Conservation (phyloP, 2,329 filamentous ascomycete species). For the Fusarium hostae region DNA sequence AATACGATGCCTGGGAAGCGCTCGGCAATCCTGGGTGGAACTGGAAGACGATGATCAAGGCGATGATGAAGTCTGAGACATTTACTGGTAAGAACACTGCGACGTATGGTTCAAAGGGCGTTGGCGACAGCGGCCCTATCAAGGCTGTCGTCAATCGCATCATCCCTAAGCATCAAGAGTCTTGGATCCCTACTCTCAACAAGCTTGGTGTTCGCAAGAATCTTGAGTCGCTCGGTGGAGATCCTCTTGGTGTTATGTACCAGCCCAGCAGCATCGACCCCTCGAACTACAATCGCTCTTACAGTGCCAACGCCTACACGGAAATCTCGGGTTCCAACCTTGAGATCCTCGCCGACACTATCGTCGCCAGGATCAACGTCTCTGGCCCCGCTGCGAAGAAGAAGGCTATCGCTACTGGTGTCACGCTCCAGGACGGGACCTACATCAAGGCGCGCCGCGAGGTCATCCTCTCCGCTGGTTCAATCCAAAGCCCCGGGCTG, state of each 20-base stretch:
- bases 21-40: conserved; percentile 53
- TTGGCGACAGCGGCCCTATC: conserved; percentile 29
- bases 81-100: conserved; percentile 39
- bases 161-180: conserved; percentile 55
- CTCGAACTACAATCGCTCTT: conserved; percentile 58
- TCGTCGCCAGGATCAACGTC: conserved; percentile 34
- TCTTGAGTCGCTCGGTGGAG: conserved; percentile 58
- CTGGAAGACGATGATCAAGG: conserved; percentile 44
- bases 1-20: conserved; percentile 51
- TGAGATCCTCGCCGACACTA: conserved; percentile 33
- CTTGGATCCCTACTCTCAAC: conserved; percentile 57
- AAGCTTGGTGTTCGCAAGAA: conserved; percentile 51
- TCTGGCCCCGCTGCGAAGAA: conserved; percentile 31
- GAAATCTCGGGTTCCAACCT: conserved; percentile 55
- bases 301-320: conserved; percentile 58
- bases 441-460: conserved; percentile 30
- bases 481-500: conserved; percentile 66
- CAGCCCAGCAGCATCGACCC: conserved; percentile 60
- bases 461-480: conserved; percentile 53
- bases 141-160: conserved; percentile 53
- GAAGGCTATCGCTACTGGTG: conserved; percentile 31
- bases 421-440: conserved; percentile 25
- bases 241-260: conserved; percentile 59
- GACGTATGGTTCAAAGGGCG: conserved; percentile 35
- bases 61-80: conserved; percentile 31